phyloP scores from a whole-genome alignment of 164 flowering plant species.

The Nelumbo lutea region DNA sequence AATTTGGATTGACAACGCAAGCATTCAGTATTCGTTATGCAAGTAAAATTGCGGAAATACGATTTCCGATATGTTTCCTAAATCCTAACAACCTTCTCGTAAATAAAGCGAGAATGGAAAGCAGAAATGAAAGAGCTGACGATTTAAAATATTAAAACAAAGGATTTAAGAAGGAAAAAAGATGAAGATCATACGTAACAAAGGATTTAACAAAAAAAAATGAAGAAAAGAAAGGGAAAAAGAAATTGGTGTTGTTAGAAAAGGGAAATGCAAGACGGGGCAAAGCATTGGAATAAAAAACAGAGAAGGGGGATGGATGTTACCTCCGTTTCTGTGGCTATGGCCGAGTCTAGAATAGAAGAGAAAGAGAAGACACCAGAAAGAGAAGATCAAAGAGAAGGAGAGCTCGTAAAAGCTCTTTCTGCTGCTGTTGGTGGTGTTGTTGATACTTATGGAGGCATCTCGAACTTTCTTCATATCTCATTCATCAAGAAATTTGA shows the following conservation, averaged over 20 bases:
- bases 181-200: too few relatives aligned
- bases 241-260: slow-evolving; percentile 10
- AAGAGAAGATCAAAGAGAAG: slow-evolving; percentile 39
- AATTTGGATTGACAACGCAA: neutral
- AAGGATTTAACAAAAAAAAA: too few relatives aligned
- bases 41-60: neutral
- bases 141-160: too few relatives aligned
- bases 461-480: slow-evolving; percentile 45
- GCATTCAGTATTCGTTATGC: neutral
- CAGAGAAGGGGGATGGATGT: neutral
- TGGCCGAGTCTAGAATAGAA: slow-evolving; percentile 47
- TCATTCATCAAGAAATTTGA: slow-evolving; percentile 13
- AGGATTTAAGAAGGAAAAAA: too few relatives aligned
- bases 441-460: slow-evolving; percentile 7
- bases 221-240: neutral
- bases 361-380: slow-evolving; percentile 48
- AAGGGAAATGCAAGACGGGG: slow-evolving; percentile 4
- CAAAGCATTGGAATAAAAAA: neutral
- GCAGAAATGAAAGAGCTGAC: too few relatives aligned
- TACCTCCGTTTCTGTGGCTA: slow-evolving; percentile 50
- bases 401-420: slow-evolving; percentile 40
- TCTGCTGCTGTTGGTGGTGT: slow-evolving; percentile 3
- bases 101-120: too few relatives aligned
- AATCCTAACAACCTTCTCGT: too few relatives aligned
- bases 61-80: neutral